Conservation (phyloP, 768 basidiomycete genomes). For the Naganishia friedmannii region DNA sequence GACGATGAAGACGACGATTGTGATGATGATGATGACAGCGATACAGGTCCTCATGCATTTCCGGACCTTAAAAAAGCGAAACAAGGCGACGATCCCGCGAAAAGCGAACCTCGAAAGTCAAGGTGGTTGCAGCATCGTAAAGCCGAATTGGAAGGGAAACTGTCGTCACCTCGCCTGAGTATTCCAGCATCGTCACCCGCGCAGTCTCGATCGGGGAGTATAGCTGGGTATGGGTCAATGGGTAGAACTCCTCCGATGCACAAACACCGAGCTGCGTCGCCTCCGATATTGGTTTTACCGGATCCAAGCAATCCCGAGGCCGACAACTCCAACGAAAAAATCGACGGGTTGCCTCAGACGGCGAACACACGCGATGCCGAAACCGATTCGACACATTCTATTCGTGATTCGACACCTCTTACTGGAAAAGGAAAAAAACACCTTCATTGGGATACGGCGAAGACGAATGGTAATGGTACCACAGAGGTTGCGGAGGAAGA, state of each 20-base stretch:
- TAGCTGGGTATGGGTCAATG: slow-evolving; percentile 20
- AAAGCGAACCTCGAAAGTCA: neutral
- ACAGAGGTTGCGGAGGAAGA: neutral
- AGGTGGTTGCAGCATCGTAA: neutral
- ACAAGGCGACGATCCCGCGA: neutral
- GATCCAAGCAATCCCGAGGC: slow-evolving; percentile 10
- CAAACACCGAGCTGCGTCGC: neutral
- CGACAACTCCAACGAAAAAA: neutral
- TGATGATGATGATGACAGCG: slow-evolving; percentile 24
- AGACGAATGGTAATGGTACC: neutral
- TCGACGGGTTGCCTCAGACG: neutral
- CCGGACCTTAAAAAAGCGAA: neutral
- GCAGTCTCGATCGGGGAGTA: neutral
- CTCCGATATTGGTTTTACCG: slow-evolving; percentile 17
- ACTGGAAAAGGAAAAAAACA: neutral
- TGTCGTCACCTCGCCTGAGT: neutral
- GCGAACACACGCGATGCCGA: neutral
- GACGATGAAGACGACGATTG: slow-evolving; percentile 12
- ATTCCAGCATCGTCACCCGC: neutral
- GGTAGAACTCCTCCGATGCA: slow-evolving; percentile 19
- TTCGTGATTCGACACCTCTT: neutral
- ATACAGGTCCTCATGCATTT: neutral
- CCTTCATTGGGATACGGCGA: slow-evolving; percentile 2
- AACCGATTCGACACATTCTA: neutral
- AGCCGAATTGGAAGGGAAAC: neutral